A percentile compares a stretch with the other conserved stretches of the same genome.
Conservation (phyloP, 257 asterid species). For the Solanum paucissectum region DNA sequence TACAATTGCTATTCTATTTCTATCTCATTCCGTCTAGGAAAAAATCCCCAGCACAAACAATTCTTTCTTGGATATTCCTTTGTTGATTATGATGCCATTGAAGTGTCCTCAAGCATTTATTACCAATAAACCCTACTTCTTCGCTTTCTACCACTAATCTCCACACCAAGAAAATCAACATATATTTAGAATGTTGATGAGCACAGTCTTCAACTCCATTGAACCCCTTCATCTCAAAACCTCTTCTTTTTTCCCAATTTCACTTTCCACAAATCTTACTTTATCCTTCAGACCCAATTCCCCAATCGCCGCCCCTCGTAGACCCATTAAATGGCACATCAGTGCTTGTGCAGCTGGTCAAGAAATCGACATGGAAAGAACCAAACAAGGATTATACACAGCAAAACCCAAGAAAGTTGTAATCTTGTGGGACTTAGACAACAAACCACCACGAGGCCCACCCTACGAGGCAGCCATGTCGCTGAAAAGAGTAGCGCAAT, state of each 20-base stretch:
- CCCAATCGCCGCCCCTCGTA: neutral
- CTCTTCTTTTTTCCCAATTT: constrained; percentile 2
- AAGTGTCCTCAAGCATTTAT: neutral
- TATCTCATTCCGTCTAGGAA: neutral
- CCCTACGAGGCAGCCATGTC: constrained; percentile 82
- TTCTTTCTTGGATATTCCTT: neutral
- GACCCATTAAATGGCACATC: constrained; percentile 20
- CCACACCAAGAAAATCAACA: neutral
- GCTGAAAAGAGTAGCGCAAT: constrained; percentile 51
- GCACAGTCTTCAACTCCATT: constrained; percentile 18
- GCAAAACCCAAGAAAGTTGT: constrained; percentile 73
- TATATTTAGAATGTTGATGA: constrained; percentile 13
- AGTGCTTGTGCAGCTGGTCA: constrained; percentile 30
- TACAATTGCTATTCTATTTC: neutral
- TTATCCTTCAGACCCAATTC: constrained; percentile 10
- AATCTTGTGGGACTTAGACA: constrained; percentile 83
- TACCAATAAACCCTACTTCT: neutral
- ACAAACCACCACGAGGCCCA: constrained; percentile 93
- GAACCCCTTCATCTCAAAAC: constrained; percentile 15
- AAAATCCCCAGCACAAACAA: neutral
- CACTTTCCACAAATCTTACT: neutral
- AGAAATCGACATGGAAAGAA: constrained; percentile 81
- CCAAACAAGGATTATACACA: constrained; percentile 49
- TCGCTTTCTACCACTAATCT: neutral
- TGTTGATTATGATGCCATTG: neutral